A percentile compares a stretch with the other conserved stretches of the same genome.
Evolutionary conservation across 257 asterid genomes (phyloP).

Genomic region (Lantana camara): DNA sequence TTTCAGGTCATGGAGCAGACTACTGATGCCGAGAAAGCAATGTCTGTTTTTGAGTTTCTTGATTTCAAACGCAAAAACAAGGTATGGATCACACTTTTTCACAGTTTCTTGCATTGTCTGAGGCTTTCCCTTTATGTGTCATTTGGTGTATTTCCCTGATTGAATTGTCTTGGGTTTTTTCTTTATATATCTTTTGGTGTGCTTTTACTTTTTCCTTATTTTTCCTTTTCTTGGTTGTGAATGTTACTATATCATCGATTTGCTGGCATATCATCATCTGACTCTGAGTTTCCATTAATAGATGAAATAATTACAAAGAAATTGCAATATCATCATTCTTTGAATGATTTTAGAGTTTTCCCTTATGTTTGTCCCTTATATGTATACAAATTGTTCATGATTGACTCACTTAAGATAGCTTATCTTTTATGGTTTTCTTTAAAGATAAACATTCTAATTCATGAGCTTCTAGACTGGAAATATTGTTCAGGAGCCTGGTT

Average conservation of each 20-base stretch:
- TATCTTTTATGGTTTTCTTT: not conserved
- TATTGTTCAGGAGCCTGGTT: slow-evolving; percentile 5
- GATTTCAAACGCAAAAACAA: slow-evolving; percentile 97
- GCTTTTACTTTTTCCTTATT: not conserved
- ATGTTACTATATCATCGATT: slow-evolving; percentile 3
- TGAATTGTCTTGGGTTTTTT: slow-evolving; percentile 9
- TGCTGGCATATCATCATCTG: not conserved
- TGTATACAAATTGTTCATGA: slow-evolving; percentile 12
- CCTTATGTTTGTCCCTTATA: slow-evolving; percentile 9
- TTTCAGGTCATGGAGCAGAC: slow-evolving; percentile 92
- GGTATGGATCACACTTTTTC: slow-evolving; percentile 44
- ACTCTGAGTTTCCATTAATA: slow-evolving; percentile 23
- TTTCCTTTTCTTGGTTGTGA: not conserved
- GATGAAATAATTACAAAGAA: slow-evolving; percentile 11
- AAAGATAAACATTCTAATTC: slow-evolving; percentile 1
- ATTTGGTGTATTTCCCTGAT: too few species aligned
- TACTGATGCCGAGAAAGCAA: slow-evolving; percentile 84
- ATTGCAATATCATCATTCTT: slow-evolving; percentile 10
- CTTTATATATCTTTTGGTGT: not conserved
- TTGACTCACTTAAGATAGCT: slow-evolving; percentile 7
- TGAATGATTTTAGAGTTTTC: slow-evolving; percentile 10
- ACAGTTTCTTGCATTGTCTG: slow-evolving; percentile 14
- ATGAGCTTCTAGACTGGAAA: slow-evolving; percentile 1
- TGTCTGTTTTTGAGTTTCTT: slow-evolving; percentile 85
- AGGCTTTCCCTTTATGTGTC: not conserved